Percentiles rank a stretch among this genome's conserved stretches.
phyloP scores from a whole-genome alignment of 345 rosid species.

The Theobroma cacao region DNA sequence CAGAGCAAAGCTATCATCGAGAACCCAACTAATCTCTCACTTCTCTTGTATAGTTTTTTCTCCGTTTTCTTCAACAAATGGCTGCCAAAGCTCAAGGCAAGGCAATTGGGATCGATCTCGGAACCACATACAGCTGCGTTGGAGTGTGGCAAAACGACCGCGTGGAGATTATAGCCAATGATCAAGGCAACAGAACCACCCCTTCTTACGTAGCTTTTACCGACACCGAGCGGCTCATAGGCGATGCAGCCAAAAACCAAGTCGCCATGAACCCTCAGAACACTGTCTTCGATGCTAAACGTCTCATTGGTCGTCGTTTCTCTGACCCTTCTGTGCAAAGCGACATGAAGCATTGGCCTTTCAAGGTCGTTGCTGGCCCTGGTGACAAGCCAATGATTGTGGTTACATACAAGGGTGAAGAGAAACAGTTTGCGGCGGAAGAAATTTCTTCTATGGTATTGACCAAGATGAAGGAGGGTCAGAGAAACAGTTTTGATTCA shows the following conservation, averaged over 20 bases:
- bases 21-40: background rate
- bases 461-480: conserved; percentile 35
- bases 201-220: conserved; percentile 49
- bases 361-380: conserved; percentile 36
- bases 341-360: conserved; percentile 48
- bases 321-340: conserved; percentile 39
- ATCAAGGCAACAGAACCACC: conserved; percentile 41
- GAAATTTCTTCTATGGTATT: conserved; percentile 24
- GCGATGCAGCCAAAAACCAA: conserved; percentile 63
- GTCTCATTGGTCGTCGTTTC: conserved; percentile 41
- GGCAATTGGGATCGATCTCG: conserved; percentile 40
- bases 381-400: conserved; percentile 46
- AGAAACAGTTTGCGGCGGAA: conserved; percentile 39
- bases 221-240: conserved; percentile 59
- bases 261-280: conserved; percentile 54
- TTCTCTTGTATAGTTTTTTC: background rate
- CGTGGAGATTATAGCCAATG: conserved; percentile 41
- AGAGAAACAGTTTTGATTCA: conserved; percentile 36
- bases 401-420: conserved; percentile 35
- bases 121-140: conserved; percentile 44
- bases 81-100: conserved; percentile 18
- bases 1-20: background rate
- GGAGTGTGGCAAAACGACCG: conserved; percentile 43
- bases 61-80: background rate
- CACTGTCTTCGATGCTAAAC: conserved; percentile 50